Evolutionary conservation across 805 yeast species (phyloP).

Genomic region (Priceomyces haplophilus): DNA sequence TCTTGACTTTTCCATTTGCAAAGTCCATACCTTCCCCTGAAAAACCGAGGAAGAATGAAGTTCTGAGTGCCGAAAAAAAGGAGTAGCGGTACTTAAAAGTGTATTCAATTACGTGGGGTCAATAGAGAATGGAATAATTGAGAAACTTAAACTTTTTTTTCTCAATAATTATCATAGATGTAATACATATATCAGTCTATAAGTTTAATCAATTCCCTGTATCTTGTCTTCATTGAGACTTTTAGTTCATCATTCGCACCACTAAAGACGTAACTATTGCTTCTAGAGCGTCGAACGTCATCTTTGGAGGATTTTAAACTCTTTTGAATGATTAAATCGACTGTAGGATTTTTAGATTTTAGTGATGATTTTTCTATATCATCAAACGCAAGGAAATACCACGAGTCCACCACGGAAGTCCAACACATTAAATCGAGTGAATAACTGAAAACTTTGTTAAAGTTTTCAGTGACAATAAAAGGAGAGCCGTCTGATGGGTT

Average conservation of each 20-base stretch:
- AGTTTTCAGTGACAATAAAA: constrained; percentile 33
- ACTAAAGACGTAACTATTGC: constrained; percentile 12
- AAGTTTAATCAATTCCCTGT: constrained; percentile 9
- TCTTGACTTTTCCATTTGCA: constrained; percentile 21
- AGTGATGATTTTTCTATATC: neutral
- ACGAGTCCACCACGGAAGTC: constrained; percentile 47
- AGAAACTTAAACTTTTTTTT: no score
- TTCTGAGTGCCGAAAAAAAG: no score
- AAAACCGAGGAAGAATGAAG: constrained; percentile 11
- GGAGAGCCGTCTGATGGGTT: constrained; percentile 39
- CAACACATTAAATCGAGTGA: constrained; percentile 44
- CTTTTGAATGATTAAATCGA: constrained; percentile 3
- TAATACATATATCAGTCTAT: neutral
- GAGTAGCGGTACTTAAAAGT: no score
- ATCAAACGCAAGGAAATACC: constrained; percentile 26
- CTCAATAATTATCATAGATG: no score
- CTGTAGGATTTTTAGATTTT: constrained; percentile 4
- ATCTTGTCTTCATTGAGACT: constrained; percentile 14
- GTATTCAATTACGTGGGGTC: no score
- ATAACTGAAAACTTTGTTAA: constrained; percentile 40
- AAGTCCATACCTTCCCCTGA: constrained; percentile 10
- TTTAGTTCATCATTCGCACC: constrained; percentile 11
- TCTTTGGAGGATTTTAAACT: constrained; percentile 10
- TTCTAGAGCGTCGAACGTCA: constrained; percentile 11
- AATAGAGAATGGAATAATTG: no score